Percentiles rank a stretch among this genome's conserved stretches.
Evolutionary conservation across 2,329 filamentous ascomycete genomes (phyloP).

Genomic region (Colletotrichum sp.): DNA sequence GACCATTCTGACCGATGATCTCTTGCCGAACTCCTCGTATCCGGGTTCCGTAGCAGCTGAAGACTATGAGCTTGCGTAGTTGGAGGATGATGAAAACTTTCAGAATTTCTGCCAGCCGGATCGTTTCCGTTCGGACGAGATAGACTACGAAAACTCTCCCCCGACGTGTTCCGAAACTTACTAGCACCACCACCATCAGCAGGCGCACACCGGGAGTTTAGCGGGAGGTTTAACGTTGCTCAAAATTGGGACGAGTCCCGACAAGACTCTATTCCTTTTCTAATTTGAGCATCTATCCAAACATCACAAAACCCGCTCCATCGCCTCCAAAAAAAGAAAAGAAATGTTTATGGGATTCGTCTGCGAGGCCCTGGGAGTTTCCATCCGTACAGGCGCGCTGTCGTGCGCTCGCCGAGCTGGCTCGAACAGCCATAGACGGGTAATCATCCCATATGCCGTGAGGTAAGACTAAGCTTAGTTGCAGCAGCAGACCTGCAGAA

Average conservation of each 20-base stretch:
- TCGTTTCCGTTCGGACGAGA: neutral
- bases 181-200: neutral
- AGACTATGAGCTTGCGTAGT: neutral
- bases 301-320: neutral
- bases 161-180: neutral
- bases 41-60: neutral
- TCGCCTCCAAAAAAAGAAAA: neutral
- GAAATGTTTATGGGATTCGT: neutral
- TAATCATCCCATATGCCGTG: accelerated
- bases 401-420: neutral
- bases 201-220: neutral
- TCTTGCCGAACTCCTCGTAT: neutral
- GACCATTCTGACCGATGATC: too few relatives aligned
- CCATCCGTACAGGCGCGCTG: accelerated
- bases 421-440: accelerated
- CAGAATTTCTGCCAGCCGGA: neutral
- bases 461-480: neutral
- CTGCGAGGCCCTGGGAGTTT: neutral
- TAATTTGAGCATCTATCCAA: neutral
- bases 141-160: neutral
- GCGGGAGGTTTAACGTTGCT: neutral
- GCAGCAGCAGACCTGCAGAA: constrained; percentile 4
- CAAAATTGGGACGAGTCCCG: neutral
- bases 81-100: too few relatives aligned
- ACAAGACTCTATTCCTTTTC: neutral